phyloP scores from a whole-genome alignment of 2,329 filamentous ascomycete genomes.

The Trichoderma atroviride region DNA sequence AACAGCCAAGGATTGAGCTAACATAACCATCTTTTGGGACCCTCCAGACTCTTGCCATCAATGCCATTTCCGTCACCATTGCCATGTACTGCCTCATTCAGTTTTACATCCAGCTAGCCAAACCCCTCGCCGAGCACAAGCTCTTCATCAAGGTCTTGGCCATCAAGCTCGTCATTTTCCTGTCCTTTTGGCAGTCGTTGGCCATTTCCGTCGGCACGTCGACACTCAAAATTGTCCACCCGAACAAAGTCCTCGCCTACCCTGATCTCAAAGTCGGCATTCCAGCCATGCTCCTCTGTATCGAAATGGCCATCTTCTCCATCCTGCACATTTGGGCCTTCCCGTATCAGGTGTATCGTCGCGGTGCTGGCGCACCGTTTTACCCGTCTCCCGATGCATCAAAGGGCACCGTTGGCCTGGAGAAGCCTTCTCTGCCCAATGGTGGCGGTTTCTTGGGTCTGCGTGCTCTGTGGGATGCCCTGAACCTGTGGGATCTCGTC shows the following conservation, averaged over 20 bases:
- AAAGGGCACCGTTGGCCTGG: constrained; percentile 44
- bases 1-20: not conserved
- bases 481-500: constrained; percentile 81
- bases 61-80: constrained; percentile 72
- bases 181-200: constrained; percentile 81
- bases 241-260: constrained; percentile 64
- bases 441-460: constrained; percentile 66
- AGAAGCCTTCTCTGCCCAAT: constrained; percentile 54
- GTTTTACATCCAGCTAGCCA: constrained; percentile 77
- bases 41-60: constrained; percentile 63
- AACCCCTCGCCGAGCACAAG: constrained; percentile 66
- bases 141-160: constrained; percentile 81
- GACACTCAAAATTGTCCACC: constrained; percentile 62
- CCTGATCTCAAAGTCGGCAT: constrained; percentile 82
- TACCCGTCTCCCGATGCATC: constrained; percentile 50
- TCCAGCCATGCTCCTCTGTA: constrained; percentile 73
- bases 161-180: constrained; percentile 89
- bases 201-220: constrained; percentile 57
- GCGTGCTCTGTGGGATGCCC: constrained; percentile 68
- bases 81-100: constrained; percentile 90
- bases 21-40: not conserved
- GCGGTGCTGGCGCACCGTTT: constrained; percentile 46
- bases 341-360: constrained; percentile 70
- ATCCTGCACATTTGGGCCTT: constrained; percentile 83
- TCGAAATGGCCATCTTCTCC: constrained; percentile 84